Conservation (phyloP, 257 asterid species). For the Apocynum venetum region DNA sequence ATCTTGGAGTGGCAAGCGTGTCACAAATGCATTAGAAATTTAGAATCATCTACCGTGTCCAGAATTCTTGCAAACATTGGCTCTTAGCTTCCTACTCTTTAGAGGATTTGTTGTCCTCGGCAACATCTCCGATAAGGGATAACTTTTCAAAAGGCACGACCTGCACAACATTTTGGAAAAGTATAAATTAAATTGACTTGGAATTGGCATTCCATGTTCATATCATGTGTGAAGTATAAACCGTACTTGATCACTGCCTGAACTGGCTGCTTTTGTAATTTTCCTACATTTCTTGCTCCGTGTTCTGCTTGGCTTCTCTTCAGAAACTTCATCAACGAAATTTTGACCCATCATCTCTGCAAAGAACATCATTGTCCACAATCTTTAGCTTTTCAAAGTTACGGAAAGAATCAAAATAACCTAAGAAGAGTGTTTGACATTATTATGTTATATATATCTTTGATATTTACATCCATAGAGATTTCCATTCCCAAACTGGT, state of each 20-base stretch:
- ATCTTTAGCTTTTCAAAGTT: not conserved
- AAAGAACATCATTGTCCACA: constrained; percentile 7
- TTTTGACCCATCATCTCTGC: constrained; percentile 66
- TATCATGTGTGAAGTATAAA: not conserved
- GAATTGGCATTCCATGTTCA: not conserved
- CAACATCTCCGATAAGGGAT: constrained; percentile 18
- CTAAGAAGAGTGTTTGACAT: not conserved
- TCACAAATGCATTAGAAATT: not conserved
- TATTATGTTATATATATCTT: not conserved
- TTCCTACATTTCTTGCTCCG: constrained; percentile 28
- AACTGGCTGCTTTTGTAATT: constrained; percentile 16
- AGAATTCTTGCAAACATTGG: not conserved
- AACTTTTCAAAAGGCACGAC: constrained; percentile 34
- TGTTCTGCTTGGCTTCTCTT: constrained; percentile 26
- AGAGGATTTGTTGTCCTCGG: constrained; percentile 17
- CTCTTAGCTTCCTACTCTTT: constrained; percentile 14
- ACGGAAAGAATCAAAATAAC: not conserved
- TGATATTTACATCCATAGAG: not conserved
- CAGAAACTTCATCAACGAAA: constrained; percentile 46
- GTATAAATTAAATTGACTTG: not conserved
- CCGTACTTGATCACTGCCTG: constrained; percentile 42
- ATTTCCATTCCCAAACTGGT: not conserved
- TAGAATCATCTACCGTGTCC: not conserved
- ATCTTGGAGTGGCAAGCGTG: not conserved
- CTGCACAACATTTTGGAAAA: constrained; percentile 24